Base-by-base conservation (phyloP, 495 filamentous ascomycete species). In the Xylaria telfairii region DNA sequence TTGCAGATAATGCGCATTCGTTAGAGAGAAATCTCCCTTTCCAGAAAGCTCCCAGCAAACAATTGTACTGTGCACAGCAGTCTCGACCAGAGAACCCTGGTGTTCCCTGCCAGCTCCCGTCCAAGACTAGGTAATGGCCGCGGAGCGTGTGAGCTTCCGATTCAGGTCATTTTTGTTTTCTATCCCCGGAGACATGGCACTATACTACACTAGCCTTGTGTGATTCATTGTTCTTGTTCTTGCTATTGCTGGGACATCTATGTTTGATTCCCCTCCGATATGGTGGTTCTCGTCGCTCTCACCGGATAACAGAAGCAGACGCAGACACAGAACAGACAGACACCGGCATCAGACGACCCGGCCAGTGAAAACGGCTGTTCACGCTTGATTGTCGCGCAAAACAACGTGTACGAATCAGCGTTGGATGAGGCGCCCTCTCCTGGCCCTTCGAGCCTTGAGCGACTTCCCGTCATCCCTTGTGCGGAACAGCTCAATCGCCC, bases 401-500 rank as follows among this genome's bases (percentile, higher is more conserved):
- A n/a, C n/a, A n/a, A 24, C 44, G 42, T 65, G 63, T 41, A 39
- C 54, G 44, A 57, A 70, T 65, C 68, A 39, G 61, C 61, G 68
- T 49, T 70, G 68, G 17, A 70, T 70, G 68, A 64, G 68, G 61
- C 37, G 34, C 28, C 53, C 51, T 39, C 68, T 59, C 34, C 60
- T 44, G 8, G 44, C 60, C 51, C 42, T 59, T 70, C 68, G 68
- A 65, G 61, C 49, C 51, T 41, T 57, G 68, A 70, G 49, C 39
- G 46, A 42, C 68, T 3, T 65, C n/a, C 46, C 32, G 26, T 10
- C 41, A 46, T 44, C 59, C 15, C n/a, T 65, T 53, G 68, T 51
- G 30, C 39, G 32, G 21, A 34, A n/a, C 47, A 26, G 8, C 17
- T 21, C 13, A 51, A 24, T 53, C 30, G 6, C 67, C 42, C 46